Conservation (phyloP, 2,329 filamentous ascomycete species). For the Aureobasidium melanogenum region DNA sequence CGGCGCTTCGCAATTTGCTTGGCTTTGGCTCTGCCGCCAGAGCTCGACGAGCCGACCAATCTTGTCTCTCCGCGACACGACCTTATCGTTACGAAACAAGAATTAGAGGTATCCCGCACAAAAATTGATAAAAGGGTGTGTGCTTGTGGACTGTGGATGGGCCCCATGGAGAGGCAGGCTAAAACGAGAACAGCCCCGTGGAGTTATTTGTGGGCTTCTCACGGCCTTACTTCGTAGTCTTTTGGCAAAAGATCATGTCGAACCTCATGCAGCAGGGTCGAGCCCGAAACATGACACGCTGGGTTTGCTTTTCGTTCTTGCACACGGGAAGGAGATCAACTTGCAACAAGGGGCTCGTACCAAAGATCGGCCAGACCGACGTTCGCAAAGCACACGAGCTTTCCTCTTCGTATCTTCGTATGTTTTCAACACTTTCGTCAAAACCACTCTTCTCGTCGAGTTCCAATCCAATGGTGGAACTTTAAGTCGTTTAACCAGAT, state of each 20-base stretch:
- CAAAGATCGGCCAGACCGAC: background rate
- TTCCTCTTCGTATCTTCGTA: background rate
- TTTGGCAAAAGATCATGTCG: background rate
- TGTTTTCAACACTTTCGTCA: background rate
- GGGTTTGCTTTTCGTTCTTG: background rate
- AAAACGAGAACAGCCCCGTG: constrained; percentile 2
- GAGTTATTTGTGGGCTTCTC: background rate
- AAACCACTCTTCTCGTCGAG: constrained; percentile 3
- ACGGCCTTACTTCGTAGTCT: constrained; percentile 6
- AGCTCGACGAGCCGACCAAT: background rate
- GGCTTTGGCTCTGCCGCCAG: background rate
- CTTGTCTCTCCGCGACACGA: background rate
- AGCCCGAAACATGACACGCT: constrained; percentile 1
- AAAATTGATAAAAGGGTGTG: background rate
- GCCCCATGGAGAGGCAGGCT: background rate
- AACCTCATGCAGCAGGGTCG: background rate
- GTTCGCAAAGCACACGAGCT: background rate
- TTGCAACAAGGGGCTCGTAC: background rate
- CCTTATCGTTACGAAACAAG: background rate
- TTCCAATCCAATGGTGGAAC: background rate
- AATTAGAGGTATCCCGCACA: background rate
- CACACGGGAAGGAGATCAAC: background rate
- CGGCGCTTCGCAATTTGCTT: background rate
- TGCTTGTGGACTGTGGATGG: background rate
- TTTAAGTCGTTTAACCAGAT: background rate